A percentile compares a stretch with the other conserved stretches of the same genome.
Evolutionary conservation across 371 early-diverging fungal species (phyloP).

Genomic region (Mucor sp.): DNA sequence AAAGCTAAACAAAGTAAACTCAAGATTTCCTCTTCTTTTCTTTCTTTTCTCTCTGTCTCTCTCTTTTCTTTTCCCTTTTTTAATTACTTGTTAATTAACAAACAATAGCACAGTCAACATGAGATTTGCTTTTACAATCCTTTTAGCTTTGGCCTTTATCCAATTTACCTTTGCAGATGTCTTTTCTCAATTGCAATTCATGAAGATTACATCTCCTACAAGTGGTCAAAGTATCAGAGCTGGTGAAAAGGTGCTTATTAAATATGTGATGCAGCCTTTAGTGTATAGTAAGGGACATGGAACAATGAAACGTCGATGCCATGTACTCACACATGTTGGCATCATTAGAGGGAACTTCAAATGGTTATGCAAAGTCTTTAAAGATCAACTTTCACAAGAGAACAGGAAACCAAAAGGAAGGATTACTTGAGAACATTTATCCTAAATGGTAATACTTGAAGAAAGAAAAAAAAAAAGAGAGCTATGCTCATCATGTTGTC

Average conservation of each 20-base stretch:
- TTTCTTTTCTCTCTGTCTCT: neutral
- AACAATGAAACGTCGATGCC: neutral
- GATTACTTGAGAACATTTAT: constrained; percentile 34
- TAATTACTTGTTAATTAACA: neutral
- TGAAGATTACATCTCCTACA: constrained; percentile 47
- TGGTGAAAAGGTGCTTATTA: constrained; percentile 35
- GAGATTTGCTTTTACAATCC: neutral
- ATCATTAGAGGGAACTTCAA: neutral
- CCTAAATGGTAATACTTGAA: constrained; percentile 45
- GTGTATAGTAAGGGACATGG: constrained; percentile 28
- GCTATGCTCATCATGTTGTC: neutral
- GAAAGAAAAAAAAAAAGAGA: constrained; percentile 9
- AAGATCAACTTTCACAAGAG: constrained; percentile 46
- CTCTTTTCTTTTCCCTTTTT: neutral
- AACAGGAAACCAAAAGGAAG: constrained; percentile 41
- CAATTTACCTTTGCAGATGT: constrained; percentile 36
- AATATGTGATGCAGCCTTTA: constrained; percentile 55
- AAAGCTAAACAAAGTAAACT: neutral
- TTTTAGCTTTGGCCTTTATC: constrained; percentile 15
- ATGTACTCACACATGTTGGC: neutral
- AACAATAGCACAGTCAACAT: neutral
- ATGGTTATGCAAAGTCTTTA: constrained; percentile 39
- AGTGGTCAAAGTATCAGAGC: constrained; percentile 39
- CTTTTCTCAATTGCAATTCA: constrained; percentile 51
- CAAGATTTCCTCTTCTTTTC: neutral